Evolutionary conservation across 2,329 filamentous ascomycete species (phyloP), one percentile per base, ranked within the genome.

Genomic region (Capronia americana): DNA sequence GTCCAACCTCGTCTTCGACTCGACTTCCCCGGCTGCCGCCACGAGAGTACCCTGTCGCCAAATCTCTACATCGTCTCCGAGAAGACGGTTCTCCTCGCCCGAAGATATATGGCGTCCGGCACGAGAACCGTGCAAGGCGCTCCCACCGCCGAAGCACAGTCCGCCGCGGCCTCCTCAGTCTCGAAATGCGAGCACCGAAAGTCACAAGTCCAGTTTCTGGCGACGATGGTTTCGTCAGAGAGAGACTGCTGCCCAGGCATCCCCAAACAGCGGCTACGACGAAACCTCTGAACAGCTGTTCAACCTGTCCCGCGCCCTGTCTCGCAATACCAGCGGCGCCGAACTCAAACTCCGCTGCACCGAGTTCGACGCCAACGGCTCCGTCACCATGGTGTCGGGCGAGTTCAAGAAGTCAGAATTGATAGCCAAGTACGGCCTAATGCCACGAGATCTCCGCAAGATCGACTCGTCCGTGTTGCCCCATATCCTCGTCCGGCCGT

Each of bases 341-440:
- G 28, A 97, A 77, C 87, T 93, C 32, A 89, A 92, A 66, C 83
- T 99, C 71, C 87, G 95, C 61, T 99, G 95, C 76, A 99, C 95
- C 0, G 95, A 99, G 78, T 92, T 98, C 66, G 93, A 98, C 74
- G 92, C 93, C 77, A 88, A 92, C 74, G 95, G 95, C 48, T 91
- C 96, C 73, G 93, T 97, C 28, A 96, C 94, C 23, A 83, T 98
- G 65, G 91, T 96, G 23, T 96, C 96, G 76, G 92, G 93, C 66
- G 95, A 98, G 78, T 98, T 97, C 79, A 96, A 95, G 81, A 99
- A 99, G 84, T 95, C 89, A 74, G 95, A 99, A 81, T 84, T 99
- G 55, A 98, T 97, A 78, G 93, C 93, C 61, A 97, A 95, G 85
- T 92, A 93, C 79, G 60, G 78, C 75, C 30, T 71, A n/a, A 86